Evolutionary conservation across 768 basidiomycete genomes (phyloP).

Genomic region (Leucocoprinus leucothites): DNA sequence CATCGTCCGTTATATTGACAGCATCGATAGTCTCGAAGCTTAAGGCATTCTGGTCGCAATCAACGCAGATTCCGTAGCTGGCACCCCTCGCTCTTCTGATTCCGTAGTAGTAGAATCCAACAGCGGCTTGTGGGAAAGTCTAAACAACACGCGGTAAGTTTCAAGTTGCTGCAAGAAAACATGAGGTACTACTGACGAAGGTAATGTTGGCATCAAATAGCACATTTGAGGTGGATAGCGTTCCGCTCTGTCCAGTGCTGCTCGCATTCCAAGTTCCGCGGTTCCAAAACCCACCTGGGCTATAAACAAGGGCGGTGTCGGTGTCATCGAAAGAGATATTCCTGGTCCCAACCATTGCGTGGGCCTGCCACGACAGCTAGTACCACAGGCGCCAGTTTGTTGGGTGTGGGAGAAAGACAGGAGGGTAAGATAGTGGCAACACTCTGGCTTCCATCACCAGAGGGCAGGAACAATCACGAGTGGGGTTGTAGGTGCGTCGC

Average conservation of each 20-base stretch:
- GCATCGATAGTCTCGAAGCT: constrained; percentile 24
- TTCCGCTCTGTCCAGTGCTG: constrained; percentile 24
- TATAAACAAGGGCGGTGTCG: constrained; percentile 20
- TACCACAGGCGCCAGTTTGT: too few species aligned
- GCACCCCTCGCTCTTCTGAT: constrained; percentile 25
- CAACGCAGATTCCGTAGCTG: constrained; percentile 27
- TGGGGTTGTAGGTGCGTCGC: too few species aligned
- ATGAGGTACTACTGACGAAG: constrained; percentile 20
- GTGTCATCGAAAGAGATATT: constrained; percentile 26
- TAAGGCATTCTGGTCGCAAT: constrained; percentile 27
- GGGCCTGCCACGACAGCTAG: too few species aligned
- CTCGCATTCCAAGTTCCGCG: constrained; percentile 25
- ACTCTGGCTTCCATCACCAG: too few species aligned
- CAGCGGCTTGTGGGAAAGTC: constrained; percentile 18
- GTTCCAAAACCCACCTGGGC: constrained; percentile 16
- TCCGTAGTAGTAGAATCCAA: constrained; percentile 28
- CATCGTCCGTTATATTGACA: constrained; percentile 25
- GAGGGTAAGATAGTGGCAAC: too few species aligned
- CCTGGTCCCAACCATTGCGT: constrained; percentile 4
- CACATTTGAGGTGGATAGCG: constrained; percentile 22
- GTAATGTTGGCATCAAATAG: constrained; percentile 23
- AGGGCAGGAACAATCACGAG: too few species aligned
- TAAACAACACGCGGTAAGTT: constrained; percentile 8
- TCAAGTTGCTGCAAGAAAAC: not conserved
- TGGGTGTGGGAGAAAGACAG: too few species aligned